Base-by-base conservation (phyloP, 2,329 filamentous ascomycete genomes). In the Clarireedia monteithiana region DNA sequence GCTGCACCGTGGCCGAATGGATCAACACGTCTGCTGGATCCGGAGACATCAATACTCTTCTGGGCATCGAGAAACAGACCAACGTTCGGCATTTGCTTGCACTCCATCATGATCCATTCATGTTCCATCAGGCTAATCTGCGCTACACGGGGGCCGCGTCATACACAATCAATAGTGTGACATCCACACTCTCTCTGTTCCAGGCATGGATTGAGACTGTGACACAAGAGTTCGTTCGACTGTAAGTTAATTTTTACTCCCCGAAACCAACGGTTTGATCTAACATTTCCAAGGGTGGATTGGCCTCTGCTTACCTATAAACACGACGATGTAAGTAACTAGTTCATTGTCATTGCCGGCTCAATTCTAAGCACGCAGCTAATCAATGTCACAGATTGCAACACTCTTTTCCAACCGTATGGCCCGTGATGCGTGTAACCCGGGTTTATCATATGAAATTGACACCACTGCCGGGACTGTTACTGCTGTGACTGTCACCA, bases 1-100 rank as follows among this genome's bases (percentile, higher is more conserved):
- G 68, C 23, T 84, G 81, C 65, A 83, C 81, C 0, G 64, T 76
- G 23, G 69, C 75, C 48, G 81, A 84, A 66, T 84, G 82, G 82
- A 81, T 80, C 56, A 72, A 78, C 54, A 84, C 80, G 1, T 81
- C 80, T 5, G 71, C 70, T 17, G 81, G 81, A 4, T 71, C 70
- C 20, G 81, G 81, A 3, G 71, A 69, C 38, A 83, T 83, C 59
- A 68, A 70, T 1, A 70, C 76, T 62, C 73, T 84, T 3, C 70
- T 84, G 15, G 66, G 67, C 2, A 70, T 75, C 24, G 79, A 82
- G 48, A 73, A 73, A 52, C 66, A 71, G 6, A 78, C 77, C 50
- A 82, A 80, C 47, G 75, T 77, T 40, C 75, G 79, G 38, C 77
- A 83, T 63, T 69, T 84, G 34, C 73, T 84, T 42, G 75, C 74